Conservation (phyloP, 345 rosid species). For the Citrus hindsii region DNA sequence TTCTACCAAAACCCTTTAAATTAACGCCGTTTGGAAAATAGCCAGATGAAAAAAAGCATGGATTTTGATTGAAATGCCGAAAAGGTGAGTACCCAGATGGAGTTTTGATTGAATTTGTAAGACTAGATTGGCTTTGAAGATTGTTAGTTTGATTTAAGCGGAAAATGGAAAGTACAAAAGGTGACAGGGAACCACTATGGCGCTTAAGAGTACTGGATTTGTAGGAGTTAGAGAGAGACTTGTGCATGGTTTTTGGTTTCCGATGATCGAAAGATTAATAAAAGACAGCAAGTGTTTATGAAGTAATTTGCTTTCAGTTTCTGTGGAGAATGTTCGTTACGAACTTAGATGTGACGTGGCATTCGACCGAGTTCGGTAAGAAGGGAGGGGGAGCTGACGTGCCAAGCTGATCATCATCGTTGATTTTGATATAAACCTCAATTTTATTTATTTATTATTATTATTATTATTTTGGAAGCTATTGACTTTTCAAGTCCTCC, state of each 20-base stretch:
- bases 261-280: not conserved
- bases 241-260: constrained; percentile 38
- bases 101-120: constrained; percentile 10
- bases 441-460: no score
- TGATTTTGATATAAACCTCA: not conserved
- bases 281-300: no score
- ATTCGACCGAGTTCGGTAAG: not conserved
- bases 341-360: not conserved
- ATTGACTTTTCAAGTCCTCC: no score
- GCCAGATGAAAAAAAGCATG: constrained; percentile 33
- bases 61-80: constrained; percentile 13
- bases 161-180: constrained; percentile 14
- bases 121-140: constrained; percentile 6
- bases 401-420: not conserved
- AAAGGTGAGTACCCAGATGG: constrained; percentile 20
- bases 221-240: constrained; percentile 25
- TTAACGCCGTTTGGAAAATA: constrained; percentile 10
- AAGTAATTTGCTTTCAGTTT: no score
- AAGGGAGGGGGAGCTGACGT: not conserved
- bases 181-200: constrained; percentile 5
- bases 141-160: constrained; percentile 13
- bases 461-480: no score
- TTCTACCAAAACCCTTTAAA: constrained; percentile 9
- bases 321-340: not conserved
- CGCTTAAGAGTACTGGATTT: constrained; percentile 21